Evolutionary conservation across 768 basidiomycete genomes (phyloP), one percentile per base, ranked within the genome.

Genomic region (Tricholoma flavovirens): DNA sequence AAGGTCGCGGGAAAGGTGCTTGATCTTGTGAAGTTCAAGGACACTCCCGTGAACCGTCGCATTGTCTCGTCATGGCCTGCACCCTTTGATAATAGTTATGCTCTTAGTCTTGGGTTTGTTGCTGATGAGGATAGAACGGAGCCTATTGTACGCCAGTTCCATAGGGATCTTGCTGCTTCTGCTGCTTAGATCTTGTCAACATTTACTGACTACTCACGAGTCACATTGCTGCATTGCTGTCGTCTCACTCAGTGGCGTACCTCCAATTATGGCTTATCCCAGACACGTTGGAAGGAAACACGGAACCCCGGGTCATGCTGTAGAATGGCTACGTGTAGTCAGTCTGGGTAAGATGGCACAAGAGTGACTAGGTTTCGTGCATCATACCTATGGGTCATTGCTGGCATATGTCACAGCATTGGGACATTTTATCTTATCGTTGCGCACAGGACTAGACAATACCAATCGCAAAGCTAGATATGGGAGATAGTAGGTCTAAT

Each of bases 1-100:
- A 69, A 73, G 49, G 75, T 80, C n/a, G 82, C 75, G 3, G 84
- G 83, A 1, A 65, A 77, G 42, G 77, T 72, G 2, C 57, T 82
- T 51, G 64, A 73, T 14, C 66, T 80, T 5, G 75, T 86, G 53
- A 70, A 69, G 53, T 80, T 79, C 62, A 69, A 73, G 59, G 75
- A 77, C 57, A 77, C 80, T 56, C 69, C 72, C 1, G 64, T 67
- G 7, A 77, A 71, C 58, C 66, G 75, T 50, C 64, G 71, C n/a
- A 65, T 81, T 24, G 77, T 79, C 10, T 72, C 71, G 5, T 78
- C 77, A 4, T 81, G 79, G 79, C 78, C 79, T 5, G 64, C 76
- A 6, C 65, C 63, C 51, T 78, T 78, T 54, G 77, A 81, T 53
- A 77, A 76, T 56, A 54, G 71, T 5, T 77, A 77, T 54, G 68